These are phyloP conservation scores for Letharia lupina DNA, from an alignment of 495 filamentous ascomycete genomes.

Conservation along the genomic window DNA sequence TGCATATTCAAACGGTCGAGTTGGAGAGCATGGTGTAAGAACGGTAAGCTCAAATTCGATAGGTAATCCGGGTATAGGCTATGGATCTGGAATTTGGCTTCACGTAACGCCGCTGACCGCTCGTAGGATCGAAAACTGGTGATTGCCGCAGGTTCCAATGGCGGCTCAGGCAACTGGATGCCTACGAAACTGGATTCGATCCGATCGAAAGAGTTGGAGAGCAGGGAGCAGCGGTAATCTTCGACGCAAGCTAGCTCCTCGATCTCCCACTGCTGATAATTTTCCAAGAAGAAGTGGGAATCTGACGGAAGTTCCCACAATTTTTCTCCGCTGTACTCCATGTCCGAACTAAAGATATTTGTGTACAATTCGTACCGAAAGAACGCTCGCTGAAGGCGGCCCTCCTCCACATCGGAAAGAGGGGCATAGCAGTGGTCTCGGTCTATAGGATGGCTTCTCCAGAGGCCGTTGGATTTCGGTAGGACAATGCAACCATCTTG, in stretches of 20 bases:
- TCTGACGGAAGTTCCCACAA: neutral
- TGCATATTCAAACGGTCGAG: neutral
- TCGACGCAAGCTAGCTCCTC: neutral
- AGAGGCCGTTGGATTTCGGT: too few species aligned
- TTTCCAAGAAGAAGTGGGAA: neutral
- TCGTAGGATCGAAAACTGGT: neutral
- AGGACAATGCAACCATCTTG: too few species aligned
- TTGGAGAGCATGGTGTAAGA: neutral
- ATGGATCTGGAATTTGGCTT: neutral
- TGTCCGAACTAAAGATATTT: neutral
- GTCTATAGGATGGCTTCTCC: too few species aligned
- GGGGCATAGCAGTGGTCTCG: neutral
- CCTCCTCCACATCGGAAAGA: neutral
- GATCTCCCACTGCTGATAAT: neutral
- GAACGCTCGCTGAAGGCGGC: neutral
- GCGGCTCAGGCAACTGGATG: neutral
- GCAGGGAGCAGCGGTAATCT: neutral
- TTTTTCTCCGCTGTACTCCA: neutral
- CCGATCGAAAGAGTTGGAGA: neutral
- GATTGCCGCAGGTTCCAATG: neutral
- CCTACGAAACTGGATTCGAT: neutral
- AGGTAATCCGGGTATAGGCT: neutral
- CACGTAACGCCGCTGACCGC: neutral
- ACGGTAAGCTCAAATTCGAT: neutral
- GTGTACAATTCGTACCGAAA: neutral